These are phyloP conservation scores for Leucocoprinus leucothites DNA, from an alignment of 768 basidiomycete species.

Conservation along the genomic window DNA sequence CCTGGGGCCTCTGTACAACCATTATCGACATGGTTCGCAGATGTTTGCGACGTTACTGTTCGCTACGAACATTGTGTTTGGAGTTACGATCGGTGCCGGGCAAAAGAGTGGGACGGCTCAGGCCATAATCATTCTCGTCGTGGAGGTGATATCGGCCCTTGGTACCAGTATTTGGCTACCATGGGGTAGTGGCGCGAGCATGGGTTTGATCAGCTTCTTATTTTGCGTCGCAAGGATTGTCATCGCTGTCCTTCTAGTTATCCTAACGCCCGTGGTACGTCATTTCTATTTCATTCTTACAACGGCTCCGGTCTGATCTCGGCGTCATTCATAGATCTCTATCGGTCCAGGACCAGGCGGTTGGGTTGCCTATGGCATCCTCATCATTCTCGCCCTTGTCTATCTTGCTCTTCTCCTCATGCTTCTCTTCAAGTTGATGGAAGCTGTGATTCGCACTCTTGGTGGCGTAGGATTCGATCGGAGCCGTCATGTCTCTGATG, in stretches of 20 bases:
- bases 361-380: conserved; percentile 93
- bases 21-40: conserved; percentile 89
- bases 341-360: conserved; percentile 78
- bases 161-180: conserved; percentile 93
- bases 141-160: conserved; percentile 84
- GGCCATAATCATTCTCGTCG: conserved; percentile 83
- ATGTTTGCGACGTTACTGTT: conserved; percentile 83
- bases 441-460: conserved; percentile 75
- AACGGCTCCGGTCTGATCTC: neutral
- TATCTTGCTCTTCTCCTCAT: conserved; percentile 82
- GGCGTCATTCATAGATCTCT: conserved; percentile 57
- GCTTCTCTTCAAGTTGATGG: conserved; percentile 80
- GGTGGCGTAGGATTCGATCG: conserved; percentile 82
- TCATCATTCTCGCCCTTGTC: conserved; percentile 78
- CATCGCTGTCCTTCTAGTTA: conserved; percentile 85
- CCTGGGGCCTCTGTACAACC: conserved; percentile 91
- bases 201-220: conserved; percentile 94
- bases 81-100: conserved; percentile 83
- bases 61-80: conserved; percentile 77
- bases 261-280: conserved; percentile 84
- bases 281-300: neutral
- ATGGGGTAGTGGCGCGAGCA: conserved; percentile 95
- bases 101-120: conserved; percentile 91
- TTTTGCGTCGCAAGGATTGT: conserved; percentile 90
- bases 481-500: conserved; percentile 74